Evolutionary conservation across 2,329 filamentous ascomycete species (phyloP).

Genomic region (Teratosphaeria nubilosa): DNA sequence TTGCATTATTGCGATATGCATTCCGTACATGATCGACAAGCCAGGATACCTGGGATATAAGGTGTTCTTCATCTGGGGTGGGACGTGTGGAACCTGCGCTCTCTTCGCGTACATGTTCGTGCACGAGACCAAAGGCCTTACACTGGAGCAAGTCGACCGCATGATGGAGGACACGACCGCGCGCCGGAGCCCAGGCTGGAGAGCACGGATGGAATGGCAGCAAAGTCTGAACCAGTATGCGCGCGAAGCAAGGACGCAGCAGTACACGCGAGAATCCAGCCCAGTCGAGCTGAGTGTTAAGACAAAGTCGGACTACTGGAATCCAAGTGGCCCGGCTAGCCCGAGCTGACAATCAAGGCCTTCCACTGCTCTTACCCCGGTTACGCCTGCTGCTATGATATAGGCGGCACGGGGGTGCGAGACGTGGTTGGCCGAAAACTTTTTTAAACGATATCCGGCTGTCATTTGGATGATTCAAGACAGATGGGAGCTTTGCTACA

Average conservation of each 20-base stretch:
- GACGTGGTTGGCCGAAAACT: neutral
- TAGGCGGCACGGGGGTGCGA: neutral
- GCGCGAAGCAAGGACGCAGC: neutral
- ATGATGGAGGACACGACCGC: conserved; percentile 40
- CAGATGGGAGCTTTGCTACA: no score
- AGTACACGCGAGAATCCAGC: neutral
- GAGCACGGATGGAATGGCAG: conserved; percentile 21
- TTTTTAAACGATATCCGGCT: no score
- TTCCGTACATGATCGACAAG: conserved; percentile 59
- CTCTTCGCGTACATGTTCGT: conserved; percentile 30
- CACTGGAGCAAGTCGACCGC: conserved; percentile 28
- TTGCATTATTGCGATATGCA: conserved; percentile 55
- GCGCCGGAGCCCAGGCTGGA: conserved; percentile 25
- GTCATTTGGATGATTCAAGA: neutral
- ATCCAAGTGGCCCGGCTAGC: neutral
- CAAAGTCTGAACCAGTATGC: conserved; percentile 6
- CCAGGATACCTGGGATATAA: conserved; percentile 43
- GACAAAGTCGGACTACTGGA: neutral
- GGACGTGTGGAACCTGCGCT: conserved; percentile 23
- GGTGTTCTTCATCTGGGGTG: conserved; percentile 40
- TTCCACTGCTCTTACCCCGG: neutral
- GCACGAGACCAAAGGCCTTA: conserved; percentile 30
- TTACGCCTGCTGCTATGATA: neutral
- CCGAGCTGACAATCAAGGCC: neutral
- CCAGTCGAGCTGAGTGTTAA: neutral